A percentile compares a stretch with the other conserved stretches of the same genome.
Conservation (phyloP, 2,329 filamentous ascomycete genomes). For the Colletotrichum magnum region DNA sequence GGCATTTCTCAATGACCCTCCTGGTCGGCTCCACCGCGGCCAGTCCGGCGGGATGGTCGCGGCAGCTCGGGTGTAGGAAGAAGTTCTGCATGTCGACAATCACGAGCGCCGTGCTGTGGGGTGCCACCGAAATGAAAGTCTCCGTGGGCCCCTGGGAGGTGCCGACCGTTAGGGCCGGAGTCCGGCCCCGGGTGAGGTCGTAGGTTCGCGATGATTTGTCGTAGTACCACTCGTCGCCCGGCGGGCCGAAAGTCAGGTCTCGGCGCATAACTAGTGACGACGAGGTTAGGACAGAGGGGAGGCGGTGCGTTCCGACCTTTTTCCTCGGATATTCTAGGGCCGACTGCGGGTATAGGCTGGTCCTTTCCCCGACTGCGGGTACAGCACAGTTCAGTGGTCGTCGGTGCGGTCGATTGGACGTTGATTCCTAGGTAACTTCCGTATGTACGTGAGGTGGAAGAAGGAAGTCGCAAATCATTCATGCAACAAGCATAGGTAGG, state of each 20-base stretch:
- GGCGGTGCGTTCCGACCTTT: slow-evolving; percentile 18
- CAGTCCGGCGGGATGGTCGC: slow-evolving; percentile 56
- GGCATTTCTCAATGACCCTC: slow-evolving; percentile 59
- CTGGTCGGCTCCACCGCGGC: slow-evolving; percentile 57
- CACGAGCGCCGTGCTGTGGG: slow-evolving; percentile 60
- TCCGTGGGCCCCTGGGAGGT: slow-evolving; percentile 33
- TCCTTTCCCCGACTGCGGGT: slow-evolving; percentile 30
- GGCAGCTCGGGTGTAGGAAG: slow-evolving; percentile 57
- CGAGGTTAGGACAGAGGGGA: neutral
- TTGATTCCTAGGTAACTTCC: neutral
- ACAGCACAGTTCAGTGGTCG: slow-evolving; percentile 12
- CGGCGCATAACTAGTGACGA: slow-evolving; percentile 22
- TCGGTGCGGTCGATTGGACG: slow-evolving; percentile 10
- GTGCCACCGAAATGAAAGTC: slow-evolving; percentile 53
- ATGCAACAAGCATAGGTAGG: slow-evolving; percentile 14
- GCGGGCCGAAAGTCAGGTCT: slow-evolving; percentile 37
- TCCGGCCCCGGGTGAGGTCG: slow-evolving; percentile 37
- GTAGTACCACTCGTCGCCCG: slow-evolving; percentile 37
- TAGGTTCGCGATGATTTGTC: slow-evolving; percentile 37
- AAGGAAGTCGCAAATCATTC: slow-evolving; percentile 10
- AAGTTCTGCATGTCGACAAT: slow-evolving; percentile 69
- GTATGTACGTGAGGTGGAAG: neutral
- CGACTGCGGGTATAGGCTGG: slow-evolving; percentile 28
- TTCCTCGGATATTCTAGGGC: slow-evolving; percentile 33
- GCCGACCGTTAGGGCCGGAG: slow-evolving; percentile 31